These are phyloP conservation scores for Vitis riparia DNA, from an alignment of 164 flowering plant species.

Conservation along the genomic window DNA sequence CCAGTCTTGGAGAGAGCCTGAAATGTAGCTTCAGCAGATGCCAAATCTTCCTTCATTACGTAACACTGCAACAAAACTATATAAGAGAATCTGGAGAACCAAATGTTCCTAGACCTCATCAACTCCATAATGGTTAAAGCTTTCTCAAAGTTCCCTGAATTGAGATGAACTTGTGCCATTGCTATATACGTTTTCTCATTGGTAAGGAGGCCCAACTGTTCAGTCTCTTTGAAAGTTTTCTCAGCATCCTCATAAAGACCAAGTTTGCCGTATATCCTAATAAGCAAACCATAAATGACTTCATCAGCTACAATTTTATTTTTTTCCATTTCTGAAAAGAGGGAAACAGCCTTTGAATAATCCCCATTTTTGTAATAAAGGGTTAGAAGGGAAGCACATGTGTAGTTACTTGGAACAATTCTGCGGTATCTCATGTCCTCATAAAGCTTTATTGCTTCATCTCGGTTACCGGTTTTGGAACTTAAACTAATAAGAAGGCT, in stretches of 20 bases:
- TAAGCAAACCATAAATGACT: conserved; percentile 86
- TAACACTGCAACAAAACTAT: conserved; percentile 70
- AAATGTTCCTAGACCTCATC: conserved; percentile 66
- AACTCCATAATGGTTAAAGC: conserved; percentile 57
- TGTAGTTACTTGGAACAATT: conserved; percentile 74
- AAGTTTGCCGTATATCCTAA: conserved; percentile 45
- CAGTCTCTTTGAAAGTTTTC: conserved; percentile 65
- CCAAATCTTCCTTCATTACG: conserved; percentile 54
- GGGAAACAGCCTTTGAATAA: conserved; percentile 51
- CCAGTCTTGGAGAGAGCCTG: conserved; percentile 68
- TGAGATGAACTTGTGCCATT: conserved; percentile 88
- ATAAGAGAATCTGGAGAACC: conserved; percentile 70
- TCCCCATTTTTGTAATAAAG: conserved; percentile 67
- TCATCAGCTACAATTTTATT: conserved; percentile 68
- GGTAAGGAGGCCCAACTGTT: conserved; percentile 59
- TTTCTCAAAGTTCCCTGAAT: conserved; percentile 52
- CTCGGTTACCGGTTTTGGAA: conserved; percentile 42
- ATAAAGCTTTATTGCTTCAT: conserved; percentile 60
- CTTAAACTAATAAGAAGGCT: conserved; percentile 64
- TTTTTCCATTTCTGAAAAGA: conserved; percentile 75
- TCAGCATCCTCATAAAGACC: conserved; percentile 46
- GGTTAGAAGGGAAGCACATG: conserved; percentile 84
- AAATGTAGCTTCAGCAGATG: conserved; percentile 70
- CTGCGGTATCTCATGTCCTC: conserved; percentile 69
- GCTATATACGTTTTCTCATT: conserved; percentile 81